Evolutionary conservation across 2,329 filamentous ascomycete species (phyloP).

Genomic region (Stylonectria norvegica): DNA sequence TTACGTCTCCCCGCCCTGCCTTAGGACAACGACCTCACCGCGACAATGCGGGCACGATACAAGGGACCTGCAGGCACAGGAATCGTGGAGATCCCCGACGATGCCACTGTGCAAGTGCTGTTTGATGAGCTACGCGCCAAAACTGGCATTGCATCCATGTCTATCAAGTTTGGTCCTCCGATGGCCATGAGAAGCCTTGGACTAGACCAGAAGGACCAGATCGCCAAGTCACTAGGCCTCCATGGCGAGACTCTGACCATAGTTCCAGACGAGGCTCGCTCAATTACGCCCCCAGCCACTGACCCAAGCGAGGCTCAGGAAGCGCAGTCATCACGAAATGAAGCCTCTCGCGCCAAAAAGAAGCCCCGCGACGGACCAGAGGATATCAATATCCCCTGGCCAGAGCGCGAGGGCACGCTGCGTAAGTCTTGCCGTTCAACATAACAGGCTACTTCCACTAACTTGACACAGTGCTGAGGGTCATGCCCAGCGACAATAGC

Average conservation of each 20-base stretch:
- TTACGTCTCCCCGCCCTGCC: too few species aligned
- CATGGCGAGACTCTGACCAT: constrained; percentile 51
- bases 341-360: not conserved
- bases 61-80: constrained; percentile 71
- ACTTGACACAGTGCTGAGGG: constrained; percentile 63
- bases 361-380: constrained; percentile 22
- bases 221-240: constrained; percentile 47
- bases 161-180: constrained; percentile 83
- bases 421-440: constrained; percentile 32
- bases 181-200: constrained; percentile 61
- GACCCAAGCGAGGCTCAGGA: not conserved
- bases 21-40: too few species aligned
- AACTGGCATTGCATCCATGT: constrained; percentile 64
- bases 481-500: constrained; percentile 96
- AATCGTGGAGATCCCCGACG: constrained; percentile 64
- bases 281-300: constrained; percentile 6
- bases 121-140: constrained; percentile 58
- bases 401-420: constrained; percentile 48
- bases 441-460: constrained; percentile 1
- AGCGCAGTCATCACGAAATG: constrained; percentile 5
- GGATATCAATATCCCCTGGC: constrained; percentile 45
- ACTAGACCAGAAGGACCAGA: constrained; percentile 48
- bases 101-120: constrained; percentile 62
- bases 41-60: constrained; percentile 67
- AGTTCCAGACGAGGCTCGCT: constrained; percentile 37